Evolutionary conservation across 2,329 filamentous ascomycete genomes (phyloP), one percentile per base, ranked within the genome.

Genomic region (Trichoderma hamatum): DNA sequence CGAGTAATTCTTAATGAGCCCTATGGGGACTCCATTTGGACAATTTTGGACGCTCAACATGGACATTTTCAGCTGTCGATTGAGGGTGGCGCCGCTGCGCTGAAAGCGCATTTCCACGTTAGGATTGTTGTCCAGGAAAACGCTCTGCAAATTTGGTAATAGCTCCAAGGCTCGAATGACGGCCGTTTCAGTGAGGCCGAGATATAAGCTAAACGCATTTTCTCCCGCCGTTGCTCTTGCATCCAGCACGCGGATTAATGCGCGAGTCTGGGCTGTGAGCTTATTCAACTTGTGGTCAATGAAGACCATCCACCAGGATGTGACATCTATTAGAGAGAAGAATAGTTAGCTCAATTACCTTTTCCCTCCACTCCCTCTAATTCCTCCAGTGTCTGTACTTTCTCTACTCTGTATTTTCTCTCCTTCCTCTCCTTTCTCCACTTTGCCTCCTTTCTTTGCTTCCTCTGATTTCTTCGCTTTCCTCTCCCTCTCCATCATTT

Each of bases 261-360:
- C 73, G n/a, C 82, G 79, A 11, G 84, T 85, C 24, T 74, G 72
- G 16, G 72, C 70, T 1, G 82, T 75, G 16, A 82, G 73, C 3
- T 56, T 65, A 21, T 73, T 72, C n/a, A 82, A 76, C 70, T 81
- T 80, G 24, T 72, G 73, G 60, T 79, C 79, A 56, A 85, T 79
- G 73, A 87, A 87, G 36, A 76, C 73, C 34, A 81, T 75, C 75
- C 84, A 82, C 84, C 85, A 87, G 13, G 76, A 73, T 28, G 84
- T 34, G 63, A 26, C 72, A 73, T 86, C 86, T 88, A 70, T 52
- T 52, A 70, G 24, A 49, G 36, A 19, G 36, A 51, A 19, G 36
- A 36, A 21, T 13, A 5, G 16, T 58, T 58, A 55, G 54, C 54
- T 1, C 30, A 36, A n/a, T 5, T 9, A 14, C 5, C 14, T 16